These are phyloP conservation scores for Mariannaea elegans DNA, from an alignment of 2,329 filamentous ascomycete genomes.

Conservation along the genomic window DNA sequence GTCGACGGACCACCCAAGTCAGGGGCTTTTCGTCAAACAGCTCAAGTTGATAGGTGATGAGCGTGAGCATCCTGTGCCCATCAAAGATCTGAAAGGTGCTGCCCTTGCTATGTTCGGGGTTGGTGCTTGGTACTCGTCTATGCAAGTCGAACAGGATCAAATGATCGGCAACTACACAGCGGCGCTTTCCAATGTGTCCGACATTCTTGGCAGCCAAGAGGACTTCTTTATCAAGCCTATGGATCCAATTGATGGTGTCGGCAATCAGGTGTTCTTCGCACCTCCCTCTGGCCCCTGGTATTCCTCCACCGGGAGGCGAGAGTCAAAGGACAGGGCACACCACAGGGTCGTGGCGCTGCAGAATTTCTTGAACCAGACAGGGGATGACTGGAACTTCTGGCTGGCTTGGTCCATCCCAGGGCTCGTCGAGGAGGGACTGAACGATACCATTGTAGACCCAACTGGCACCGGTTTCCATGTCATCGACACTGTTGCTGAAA, in stretches of 20 bases:
- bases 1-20: conserved; percentile 29
- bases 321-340: conserved; percentile 27
- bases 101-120: conserved; percentile 35
- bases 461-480: conserved; percentile 43
- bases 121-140: conserved; percentile 43
- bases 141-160: no score
- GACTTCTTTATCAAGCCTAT: conserved; percentile 33
- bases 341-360: conserved; percentile 11
- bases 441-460: conserved; percentile 31
- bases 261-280: conserved; percentile 42
- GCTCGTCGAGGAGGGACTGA: conserved; percentile 12
- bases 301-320: conserved; percentile 36
- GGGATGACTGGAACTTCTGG: conserved; percentile 29
- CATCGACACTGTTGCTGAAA: conserved; percentile 40
- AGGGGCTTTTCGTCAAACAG: conserved; percentile 27
- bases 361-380: conserved; percentile 21
- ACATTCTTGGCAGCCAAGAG: conserved; percentile 27
- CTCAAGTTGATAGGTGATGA: conserved; percentile 32
- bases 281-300: conserved; percentile 34
- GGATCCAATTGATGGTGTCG: conserved; percentile 37
- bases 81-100: conserved; percentile 33
- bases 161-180: no score
- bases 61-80: conserved; percentile 16
- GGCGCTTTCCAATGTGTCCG: conserved; percentile 39
- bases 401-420: conserved; percentile 33